Evolutionary conservation across 352 stramenopile species (phyloP).

Genomic region (Phytophthora idaei): DNA sequence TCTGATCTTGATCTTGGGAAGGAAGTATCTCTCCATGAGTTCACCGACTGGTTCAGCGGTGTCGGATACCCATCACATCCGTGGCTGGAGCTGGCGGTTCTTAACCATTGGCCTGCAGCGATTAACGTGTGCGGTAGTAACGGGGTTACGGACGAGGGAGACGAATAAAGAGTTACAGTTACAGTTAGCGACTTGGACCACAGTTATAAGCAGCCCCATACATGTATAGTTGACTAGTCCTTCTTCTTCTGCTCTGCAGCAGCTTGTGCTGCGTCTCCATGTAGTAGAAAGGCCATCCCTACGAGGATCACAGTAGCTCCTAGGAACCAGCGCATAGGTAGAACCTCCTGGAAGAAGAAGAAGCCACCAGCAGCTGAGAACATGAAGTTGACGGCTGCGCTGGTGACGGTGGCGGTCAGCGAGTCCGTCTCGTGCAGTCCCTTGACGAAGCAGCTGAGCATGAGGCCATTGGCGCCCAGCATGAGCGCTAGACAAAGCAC

Average conservation of each 20-base stretch:
- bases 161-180: conserved; percentile 22
- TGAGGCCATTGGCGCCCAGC: conserved; percentile 72
- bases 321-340: conserved; percentile 77
- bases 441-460: conserved; percentile 85
- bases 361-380: conserved; percentile 63
- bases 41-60: conserved; percentile 81
- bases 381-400: conserved; percentile 83
- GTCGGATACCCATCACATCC: conserved; percentile 64
- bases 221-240: conserved; percentile 25
- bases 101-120: conserved; percentile 78
- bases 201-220: conserved; percentile 1
- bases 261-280: conserved; percentile 47
- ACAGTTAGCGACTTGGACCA: conserved; percentile 17
- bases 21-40: conserved; percentile 62
- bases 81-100: conserved; percentile 82
- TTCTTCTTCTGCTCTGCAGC: conserved; percentile 19
- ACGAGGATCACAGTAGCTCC: conserved; percentile 75
- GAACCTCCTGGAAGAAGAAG: conserved; percentile 72
- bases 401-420: conserved; percentile 85
- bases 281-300: conserved; percentile 68
- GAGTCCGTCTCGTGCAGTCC: conserved; percentile 87
- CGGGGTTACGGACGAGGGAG: conserved; percentile 37
- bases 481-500: conserved; percentile 68
- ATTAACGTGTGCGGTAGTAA: conserved; percentile 72
- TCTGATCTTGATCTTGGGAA: conserved; percentile 43